Evolutionary conservation across 192 early-diverging fungal genomes (phyloP).

Genomic region (Linnemannia schmuckeri): DNA sequence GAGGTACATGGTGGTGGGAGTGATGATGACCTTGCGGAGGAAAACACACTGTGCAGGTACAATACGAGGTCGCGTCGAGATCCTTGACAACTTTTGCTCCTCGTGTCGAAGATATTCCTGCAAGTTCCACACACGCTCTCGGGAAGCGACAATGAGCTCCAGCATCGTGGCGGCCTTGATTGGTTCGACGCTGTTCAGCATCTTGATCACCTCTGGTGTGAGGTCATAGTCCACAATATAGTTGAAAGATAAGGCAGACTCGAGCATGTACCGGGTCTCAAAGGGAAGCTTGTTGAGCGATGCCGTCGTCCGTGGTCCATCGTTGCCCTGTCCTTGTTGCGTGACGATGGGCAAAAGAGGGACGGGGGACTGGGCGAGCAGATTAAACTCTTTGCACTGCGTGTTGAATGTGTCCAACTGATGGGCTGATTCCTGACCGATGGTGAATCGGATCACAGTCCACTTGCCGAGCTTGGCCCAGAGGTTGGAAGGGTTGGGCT

Average conservation of each 20-base stretch:
- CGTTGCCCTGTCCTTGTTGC: not conserved
- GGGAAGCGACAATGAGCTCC: constrained; percentile 30
- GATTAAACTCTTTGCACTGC: constrained; percentile 55
- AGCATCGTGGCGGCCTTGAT: constrained; percentile 53
- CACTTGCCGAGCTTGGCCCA: constrained; percentile 59
- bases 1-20: constrained; percentile 77
- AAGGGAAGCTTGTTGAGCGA: constrained; percentile 33
- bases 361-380: constrained; percentile 26
- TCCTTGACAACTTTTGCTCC: constrained; percentile 21
- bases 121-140: constrained; percentile 60
- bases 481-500: constrained; percentile 35
- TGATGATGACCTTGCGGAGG: constrained; percentile 72
- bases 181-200: constrained; percentile 27
- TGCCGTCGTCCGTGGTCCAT: not conserved
- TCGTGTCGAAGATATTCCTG: constrained; percentile 30
- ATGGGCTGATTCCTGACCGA: not conserved
- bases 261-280: constrained; percentile 63
- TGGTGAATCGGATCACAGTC: constrained; percentile 54
- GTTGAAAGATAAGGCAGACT: constrained; percentile 56
- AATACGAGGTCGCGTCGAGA: constrained; percentile 22
- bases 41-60: constrained; percentile 62
- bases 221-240: constrained; percentile 62
- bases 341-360: not conserved
- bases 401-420: constrained; percentile 17
- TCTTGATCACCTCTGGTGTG: constrained; percentile 42